A percentile compares a stretch with the other conserved stretches of the same genome.
phyloP scores from a whole-genome alignment of 1,139 yeast species.

The Suhomyces kunorum region DNA sequence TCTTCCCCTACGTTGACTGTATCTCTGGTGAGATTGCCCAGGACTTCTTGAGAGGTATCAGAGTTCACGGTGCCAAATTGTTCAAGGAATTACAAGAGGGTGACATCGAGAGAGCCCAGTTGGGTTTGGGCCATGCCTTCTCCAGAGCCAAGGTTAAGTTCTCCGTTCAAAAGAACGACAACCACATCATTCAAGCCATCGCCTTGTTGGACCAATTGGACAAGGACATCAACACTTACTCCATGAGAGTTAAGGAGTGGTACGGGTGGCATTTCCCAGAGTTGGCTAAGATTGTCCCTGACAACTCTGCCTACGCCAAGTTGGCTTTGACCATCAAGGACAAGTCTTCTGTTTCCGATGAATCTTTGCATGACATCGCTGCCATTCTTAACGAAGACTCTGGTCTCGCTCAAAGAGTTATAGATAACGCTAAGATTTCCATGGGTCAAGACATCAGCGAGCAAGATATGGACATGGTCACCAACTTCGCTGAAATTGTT shows the following conservation, averaged over 20 bases:
- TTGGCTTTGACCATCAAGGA: slow-evolving; percentile 82
- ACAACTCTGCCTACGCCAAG: slow-evolving; percentile 85
- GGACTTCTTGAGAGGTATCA: slow-evolving; percentile 92
- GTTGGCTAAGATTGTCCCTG: slow-evolving; percentile 91
- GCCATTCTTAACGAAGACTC: slow-evolving; percentile 91
- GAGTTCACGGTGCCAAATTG: slow-evolving; percentile 86
- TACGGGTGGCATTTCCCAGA: slow-evolving; percentile 99
- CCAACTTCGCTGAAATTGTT: slow-evolving; percentile 91
- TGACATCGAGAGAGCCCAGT: slow-evolving; percentile 96
- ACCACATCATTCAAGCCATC: slow-evolving; percentile 98
- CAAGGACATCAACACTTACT: slow-evolving; percentile 95
- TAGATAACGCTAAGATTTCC: slow-evolving; percentile 84
- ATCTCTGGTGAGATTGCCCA: slow-evolving; percentile 89
- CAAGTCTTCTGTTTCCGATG: slow-evolving; percentile 80
- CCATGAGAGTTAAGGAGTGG: slow-evolving; percentile 99
- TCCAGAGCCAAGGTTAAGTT: slow-evolving; percentile 99
- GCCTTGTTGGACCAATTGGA: slow-evolving; percentile 95
- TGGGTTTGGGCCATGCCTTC: slow-evolving; percentile 98
- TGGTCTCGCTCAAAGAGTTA: slow-evolving; percentile 87
- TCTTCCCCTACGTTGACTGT: slow-evolving; percentile 86
- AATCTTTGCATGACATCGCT: slow-evolving; percentile 85
- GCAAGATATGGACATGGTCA: slow-evolving; percentile 86
- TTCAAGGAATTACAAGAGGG: slow-evolving; percentile 92
- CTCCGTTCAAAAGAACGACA: slow-evolving; percentile 96
- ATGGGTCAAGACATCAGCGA: slow-evolving; percentile 99